Percentiles rank a stretch among this genome's conserved stretches.
These are phyloP conservation scores for Pestalotiopsis sp. DNA, from an alignment of 2,329 filamentous ascomycete species.

Conservation along the genomic window DNA sequence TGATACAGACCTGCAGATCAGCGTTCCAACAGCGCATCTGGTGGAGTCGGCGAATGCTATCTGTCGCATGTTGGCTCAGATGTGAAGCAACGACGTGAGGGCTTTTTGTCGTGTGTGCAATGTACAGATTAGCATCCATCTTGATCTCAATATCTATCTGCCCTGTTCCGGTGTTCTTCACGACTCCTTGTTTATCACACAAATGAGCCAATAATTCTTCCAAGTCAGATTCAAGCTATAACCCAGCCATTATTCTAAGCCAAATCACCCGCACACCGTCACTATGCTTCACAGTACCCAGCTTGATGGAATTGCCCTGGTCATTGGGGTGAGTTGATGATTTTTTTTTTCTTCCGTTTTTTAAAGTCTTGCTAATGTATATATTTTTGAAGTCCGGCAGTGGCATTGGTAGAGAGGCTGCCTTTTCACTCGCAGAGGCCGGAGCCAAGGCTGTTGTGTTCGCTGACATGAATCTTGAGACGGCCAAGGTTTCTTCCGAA, in stretches of 20 bases:
- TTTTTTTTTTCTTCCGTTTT: neutral
- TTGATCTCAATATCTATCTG: neutral
- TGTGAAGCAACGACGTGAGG: neutral
- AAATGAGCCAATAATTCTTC: no score
- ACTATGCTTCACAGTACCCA: neutral
- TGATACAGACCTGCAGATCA: no score
- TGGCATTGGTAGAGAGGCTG: constrained; percentile 23
- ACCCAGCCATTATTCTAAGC: neutral
- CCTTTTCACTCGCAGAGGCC: constrained; percentile 23
- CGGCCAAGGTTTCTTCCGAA: constrained; percentile 16
- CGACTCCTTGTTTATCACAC: no score
- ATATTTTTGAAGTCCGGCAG: constrained; percentile 15
- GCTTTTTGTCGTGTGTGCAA: neutral
- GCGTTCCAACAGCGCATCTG: no score
- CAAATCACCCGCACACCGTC: neutral
- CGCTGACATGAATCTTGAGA: constrained; percentile 25
- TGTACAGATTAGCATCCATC: no score
- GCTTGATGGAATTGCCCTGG: neutral
- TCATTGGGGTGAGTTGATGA: neutral
- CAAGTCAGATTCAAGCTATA: neutral
- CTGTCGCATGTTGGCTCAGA: neutral
- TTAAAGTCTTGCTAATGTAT: neutral
- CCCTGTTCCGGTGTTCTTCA: no score
- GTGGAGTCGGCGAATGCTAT: neutral
- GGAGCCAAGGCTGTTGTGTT: constrained; percentile 18